Percentiles rank a stretch among this genome's conserved stretches.
These are phyloP conservation scores for Lactarius sp. DNA, from an alignment of 768 basidiomycete species.

Conservation along the genomic window DNA sequence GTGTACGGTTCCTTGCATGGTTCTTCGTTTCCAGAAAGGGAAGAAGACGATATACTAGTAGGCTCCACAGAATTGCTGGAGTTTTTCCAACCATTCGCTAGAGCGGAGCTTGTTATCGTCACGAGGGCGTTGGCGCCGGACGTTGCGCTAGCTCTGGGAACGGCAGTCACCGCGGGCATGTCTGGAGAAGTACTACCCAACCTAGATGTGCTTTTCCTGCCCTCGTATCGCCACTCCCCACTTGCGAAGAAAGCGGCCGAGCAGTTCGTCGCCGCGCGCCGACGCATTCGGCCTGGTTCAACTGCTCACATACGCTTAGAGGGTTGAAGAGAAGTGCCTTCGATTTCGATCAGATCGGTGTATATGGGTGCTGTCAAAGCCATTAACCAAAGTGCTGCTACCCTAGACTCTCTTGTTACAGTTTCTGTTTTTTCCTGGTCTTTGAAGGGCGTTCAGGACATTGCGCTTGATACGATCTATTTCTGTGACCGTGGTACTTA, in stretches of 20 bases:
- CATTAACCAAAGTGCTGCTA: too few relatives aligned
- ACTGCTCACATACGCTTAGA: neutral
- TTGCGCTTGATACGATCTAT: too few relatives aligned
- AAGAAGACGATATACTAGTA: neutral
- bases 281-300: neutral
- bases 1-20: neutral
- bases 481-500: too few relatives aligned
- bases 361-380: neutral
- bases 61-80: neutral
- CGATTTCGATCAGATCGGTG: neutral
- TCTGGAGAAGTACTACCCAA: neutral
- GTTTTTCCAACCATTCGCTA: neutral
- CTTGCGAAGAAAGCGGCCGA: neutral
- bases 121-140: neutral
- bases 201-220: neutral
- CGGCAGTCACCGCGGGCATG: neutral
- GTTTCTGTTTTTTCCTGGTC: too few relatives aligned
- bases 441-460: too few relatives aligned
- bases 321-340: neutral
- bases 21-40: neutral
- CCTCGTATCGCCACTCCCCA: neutral
- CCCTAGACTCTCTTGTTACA: too few relatives aligned
- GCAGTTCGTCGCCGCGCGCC: neutral
- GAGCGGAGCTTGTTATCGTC: neutral
- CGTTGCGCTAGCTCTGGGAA: neutral